Evolutionary conservation across 176 grass and related monocot species (phyloP).

Genomic region (Musa beccarii): DNA sequence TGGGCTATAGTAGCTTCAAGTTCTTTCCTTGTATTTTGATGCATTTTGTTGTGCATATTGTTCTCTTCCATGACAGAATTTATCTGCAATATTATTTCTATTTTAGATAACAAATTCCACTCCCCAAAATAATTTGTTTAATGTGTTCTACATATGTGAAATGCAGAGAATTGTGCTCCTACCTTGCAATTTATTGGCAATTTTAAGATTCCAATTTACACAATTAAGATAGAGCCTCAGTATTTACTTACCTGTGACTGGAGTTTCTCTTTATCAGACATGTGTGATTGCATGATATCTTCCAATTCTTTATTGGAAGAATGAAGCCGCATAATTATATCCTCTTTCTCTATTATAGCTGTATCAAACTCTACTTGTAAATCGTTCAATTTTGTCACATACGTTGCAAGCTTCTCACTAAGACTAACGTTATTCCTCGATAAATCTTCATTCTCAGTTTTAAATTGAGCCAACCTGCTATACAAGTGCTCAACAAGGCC

Average conservation of each 20-base stretch:
- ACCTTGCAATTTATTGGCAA: background rate
- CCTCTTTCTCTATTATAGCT: conserved; percentile 51
- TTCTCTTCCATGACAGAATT: conserved; percentile 57
- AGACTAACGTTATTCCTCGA: conserved; percentile 36
- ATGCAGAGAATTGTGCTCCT: background rate
- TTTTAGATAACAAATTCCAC: background rate
- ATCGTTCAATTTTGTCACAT: conserved; percentile 60
- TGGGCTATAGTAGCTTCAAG: conserved; percentile 29
- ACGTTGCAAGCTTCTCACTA: conserved; percentile 40
- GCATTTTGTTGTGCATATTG: conserved; percentile 40
- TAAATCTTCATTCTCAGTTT: conserved; percentile 50
- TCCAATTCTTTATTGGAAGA: conserved; percentile 39
- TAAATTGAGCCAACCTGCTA: conserved; percentile 31
- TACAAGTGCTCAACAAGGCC: conserved; percentile 37
- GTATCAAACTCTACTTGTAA: conserved; percentile 46
- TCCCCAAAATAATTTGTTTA: conserved; percentile 8
- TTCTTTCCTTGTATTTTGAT: conserved; percentile 55
- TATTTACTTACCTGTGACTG: conserved; percentile 50
- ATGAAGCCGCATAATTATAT: conserved; percentile 30
- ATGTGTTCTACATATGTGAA: background rate
- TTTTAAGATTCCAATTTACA: background rate
- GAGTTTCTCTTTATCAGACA: conserved; percentile 40
- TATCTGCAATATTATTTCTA: conserved; percentile 29
- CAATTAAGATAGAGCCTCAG: background rate
- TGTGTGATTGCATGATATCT: conserved; percentile 34